A percentile compares a stretch with the other conserved stretches of the same genome.
Evolutionary conservation across 1,139 yeast genomes (phyloP).

Genomic region (Diutina ranongensis): DNA sequence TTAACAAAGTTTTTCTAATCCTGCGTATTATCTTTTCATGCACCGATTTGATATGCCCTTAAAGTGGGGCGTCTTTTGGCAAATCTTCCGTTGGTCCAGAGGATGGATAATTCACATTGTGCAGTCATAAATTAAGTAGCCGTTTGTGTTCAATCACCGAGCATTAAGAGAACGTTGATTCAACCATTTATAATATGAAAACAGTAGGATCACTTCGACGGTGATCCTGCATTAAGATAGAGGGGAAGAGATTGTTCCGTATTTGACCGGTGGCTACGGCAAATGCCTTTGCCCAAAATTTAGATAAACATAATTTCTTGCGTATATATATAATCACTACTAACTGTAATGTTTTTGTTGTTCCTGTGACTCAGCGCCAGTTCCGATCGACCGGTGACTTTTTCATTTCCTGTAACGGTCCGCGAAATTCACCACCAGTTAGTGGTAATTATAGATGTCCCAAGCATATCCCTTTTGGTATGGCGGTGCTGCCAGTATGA

Average conservation of each 20-base stretch:
- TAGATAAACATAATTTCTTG: neutral
- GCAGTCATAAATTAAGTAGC: too few relatives aligned
- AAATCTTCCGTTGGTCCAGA: neutral
- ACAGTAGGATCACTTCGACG: neutral
- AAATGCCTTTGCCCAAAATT: too few relatives aligned
- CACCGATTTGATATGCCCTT: too few relatives aligned
- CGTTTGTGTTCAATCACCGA: too few relatives aligned
- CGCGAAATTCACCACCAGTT: neutral
- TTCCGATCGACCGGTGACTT: slow-evolving; percentile 4
- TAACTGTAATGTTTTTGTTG: neutral
- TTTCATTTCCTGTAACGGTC: slow-evolving; percentile 1
- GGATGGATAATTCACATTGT: too few relatives aligned
- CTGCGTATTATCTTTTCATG: too few relatives aligned
- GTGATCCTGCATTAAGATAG: neutral
- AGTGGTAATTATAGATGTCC: neutral
- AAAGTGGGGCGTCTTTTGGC: too few relatives aligned
- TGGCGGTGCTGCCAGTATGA: slow-evolving; percentile 55
- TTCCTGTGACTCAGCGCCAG: neutral
- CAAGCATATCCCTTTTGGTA: slow-evolving; percentile 25
- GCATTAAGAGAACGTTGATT: too few relatives aligned
- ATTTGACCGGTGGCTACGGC: neutral
- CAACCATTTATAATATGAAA: neutral
- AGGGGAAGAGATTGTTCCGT: neutral
- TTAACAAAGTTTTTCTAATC: too few relatives aligned
- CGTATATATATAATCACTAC: neutral